A percentile compares a stretch with the other conserved stretches of the same genome.
These are phyloP conservation scores for Saturnispora zaruensis DNA, from an alignment of 805 yeast genomes.

Conservation along the genomic window DNA sequence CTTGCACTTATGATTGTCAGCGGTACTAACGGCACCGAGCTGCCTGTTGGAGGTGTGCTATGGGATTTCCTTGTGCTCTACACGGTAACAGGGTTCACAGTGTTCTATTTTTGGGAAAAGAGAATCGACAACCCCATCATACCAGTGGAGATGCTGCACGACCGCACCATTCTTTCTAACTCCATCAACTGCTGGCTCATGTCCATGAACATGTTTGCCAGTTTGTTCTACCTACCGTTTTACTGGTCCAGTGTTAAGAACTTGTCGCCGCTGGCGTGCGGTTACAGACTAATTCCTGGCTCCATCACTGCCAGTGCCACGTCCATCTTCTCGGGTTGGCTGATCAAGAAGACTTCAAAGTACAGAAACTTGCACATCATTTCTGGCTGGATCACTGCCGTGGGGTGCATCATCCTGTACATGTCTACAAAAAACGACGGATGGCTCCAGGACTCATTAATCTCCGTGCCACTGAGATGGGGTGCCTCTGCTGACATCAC, in stretches of 20 bases:
- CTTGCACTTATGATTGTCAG: constrained; percentile 54
- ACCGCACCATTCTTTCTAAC: constrained; percentile 55
- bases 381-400: constrained; percentile 32
- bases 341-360: constrained; percentile 60
- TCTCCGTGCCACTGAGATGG: constrained; percentile 48
- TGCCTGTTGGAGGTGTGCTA: constrained; percentile 37
- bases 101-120: constrained; percentile 15
- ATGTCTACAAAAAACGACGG: constrained; percentile 13
- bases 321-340: constrained; percentile 56
- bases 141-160: constrained; percentile 49
- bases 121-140: constrained; percentile 48
- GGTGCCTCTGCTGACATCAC: constrained; percentile 65
- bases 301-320: constrained; percentile 63
- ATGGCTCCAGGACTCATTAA: constrained; percentile 32
- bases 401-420: constrained; percentile 38
- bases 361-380: constrained; percentile 42
- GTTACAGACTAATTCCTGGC: constrained; percentile 42
- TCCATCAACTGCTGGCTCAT: constrained; percentile 62
- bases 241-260: constrained; percentile 33
- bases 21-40: constrained; percentile 52
- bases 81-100: constrained; percentile 13
- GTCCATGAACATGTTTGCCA: constrained; percentile 59
- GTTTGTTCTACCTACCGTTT: constrained; percentile 63
- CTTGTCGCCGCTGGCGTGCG: constrained; percentile 25
- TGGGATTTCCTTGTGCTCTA: constrained; percentile 28